Conservation (phyloP, 768 basidiomycete species). For the Leccinum rimulosum region DNA sequence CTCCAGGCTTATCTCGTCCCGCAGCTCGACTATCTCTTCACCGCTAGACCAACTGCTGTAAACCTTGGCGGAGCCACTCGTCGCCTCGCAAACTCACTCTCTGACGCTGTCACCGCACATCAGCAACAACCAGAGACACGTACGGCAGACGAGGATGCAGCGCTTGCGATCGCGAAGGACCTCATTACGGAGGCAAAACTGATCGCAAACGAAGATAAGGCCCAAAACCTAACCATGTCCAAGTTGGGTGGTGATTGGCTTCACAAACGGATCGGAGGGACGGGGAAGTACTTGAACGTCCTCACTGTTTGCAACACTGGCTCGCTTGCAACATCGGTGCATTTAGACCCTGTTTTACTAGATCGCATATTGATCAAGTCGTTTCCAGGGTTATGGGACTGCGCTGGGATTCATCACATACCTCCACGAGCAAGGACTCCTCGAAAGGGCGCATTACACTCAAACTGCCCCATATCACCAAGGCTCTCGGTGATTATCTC, state of each 20-base stretch:
- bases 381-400: slow-evolving; percentile 84
- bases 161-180: slow-evolving; percentile 47
- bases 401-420: slow-evolving; percentile 92
- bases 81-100: slow-evolving; percentile 56
- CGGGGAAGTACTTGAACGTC: slow-evolving; percentile 62
- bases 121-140: slow-evolving; percentile 17
- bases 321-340: slow-evolving; percentile 87
- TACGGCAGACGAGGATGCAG: slow-evolving; percentile 32
- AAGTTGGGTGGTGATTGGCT: slow-evolving; percentile 87
- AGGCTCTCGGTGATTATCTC: slow-evolving; percentile 61
- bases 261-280: slow-evolving; percentile 36
- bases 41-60: slow-evolving; percentile 93
- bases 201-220: slow-evolving; percentile 87
- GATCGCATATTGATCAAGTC: neutral
- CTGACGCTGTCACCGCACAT: slow-evolving; percentile 12
- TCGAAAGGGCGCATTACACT: slow-evolving; percentile 86
- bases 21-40: slow-evolving; percentile 70
- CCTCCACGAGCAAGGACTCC: slow-evolving; percentile 72
- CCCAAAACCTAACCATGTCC: slow-evolving; percentile 82
- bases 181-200: slow-evolving; percentile 69
- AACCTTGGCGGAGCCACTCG: slow-evolving; percentile 87
- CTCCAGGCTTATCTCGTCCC: slow-evolving; percentile 56
- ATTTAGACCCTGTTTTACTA: slow-evolving; percentile 1
- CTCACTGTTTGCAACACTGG: slow-evolving; percentile 98
- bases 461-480: slow-evolving; percentile 96